A percentile compares a stretch with the other conserved stretches of the same genome.
These are phyloP conservation scores for Citrus reticulata DNA, from an alignment of 345 rosid genomes.

Conservation along the genomic window DNA sequence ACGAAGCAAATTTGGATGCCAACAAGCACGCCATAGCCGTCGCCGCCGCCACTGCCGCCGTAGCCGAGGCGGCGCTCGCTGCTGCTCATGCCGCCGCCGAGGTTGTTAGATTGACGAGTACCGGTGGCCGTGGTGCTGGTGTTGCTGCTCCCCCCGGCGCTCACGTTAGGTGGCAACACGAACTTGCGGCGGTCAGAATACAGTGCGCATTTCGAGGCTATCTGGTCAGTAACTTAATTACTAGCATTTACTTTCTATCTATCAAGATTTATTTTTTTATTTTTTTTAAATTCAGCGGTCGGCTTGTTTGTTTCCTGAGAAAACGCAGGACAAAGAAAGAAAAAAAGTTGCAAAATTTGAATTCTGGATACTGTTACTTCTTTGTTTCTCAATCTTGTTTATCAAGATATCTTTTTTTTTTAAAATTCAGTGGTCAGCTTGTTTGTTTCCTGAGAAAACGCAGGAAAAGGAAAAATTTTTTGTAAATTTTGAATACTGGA, in stretches of 20 bases:
- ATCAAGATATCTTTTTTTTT: neutral
- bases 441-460: neutral
- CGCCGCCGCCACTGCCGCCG: constrained; percentile 88
- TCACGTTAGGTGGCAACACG: constrained; percentile 27
- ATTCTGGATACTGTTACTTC: neutral
- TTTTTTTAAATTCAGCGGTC: neutral
- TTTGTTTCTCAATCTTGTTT: neutral
- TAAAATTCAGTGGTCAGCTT: neutral
- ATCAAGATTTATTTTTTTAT: neutral
- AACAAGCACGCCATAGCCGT: constrained; percentile 84
- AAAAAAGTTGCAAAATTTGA: neutral
- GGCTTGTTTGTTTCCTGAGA: neutral
- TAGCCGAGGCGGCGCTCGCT: constrained; percentile 84
- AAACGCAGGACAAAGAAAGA: neutral
- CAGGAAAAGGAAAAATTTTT: neutral
- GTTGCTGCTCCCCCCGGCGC: constrained; percentile 12
- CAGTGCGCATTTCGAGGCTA: constrained; percentile 92
- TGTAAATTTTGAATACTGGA: neutral
- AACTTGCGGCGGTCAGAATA: constrained; percentile 60
- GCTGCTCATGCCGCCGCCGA: constrained; percentile 97
- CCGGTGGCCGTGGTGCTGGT: constrained; percentile 26
- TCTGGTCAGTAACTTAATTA: constrained; percentile 63
- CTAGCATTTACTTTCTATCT: neutral
- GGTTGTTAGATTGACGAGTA: constrained; percentile 76
- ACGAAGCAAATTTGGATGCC: constrained; percentile 41